phyloP scores from a whole-genome alignment of 2,329 filamentous ascomycete species.

The Rhytidhysteron rufulum region DNA sequence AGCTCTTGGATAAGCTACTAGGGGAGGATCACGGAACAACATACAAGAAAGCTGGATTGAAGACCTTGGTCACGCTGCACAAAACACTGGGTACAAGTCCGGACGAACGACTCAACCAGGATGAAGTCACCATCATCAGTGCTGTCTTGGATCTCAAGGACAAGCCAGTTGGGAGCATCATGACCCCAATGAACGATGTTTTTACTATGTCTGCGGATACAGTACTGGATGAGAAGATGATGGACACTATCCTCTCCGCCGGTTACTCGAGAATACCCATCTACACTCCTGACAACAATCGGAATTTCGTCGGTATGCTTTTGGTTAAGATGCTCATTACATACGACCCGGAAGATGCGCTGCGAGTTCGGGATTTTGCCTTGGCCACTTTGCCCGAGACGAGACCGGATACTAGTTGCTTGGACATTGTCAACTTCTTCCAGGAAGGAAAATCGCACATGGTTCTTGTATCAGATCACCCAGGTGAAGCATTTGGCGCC shows the following conservation, averaged over 20 bases:
- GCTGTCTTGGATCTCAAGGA: conserved; percentile 95
- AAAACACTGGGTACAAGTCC: conserved; percentile 82
- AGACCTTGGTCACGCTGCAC: conserved; percentile 92
- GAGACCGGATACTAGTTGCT: conserved; percentile 87
- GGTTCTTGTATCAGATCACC: conserved; percentile 88
- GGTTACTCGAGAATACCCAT: conserved; percentile 97
- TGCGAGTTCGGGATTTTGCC: conserved; percentile 82
- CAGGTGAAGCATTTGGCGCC: conserved; percentile 86
- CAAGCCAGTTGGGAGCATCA: conserved; percentile 90
- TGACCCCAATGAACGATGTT: conserved; percentile 98
- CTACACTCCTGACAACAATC: conserved; percentile 75
- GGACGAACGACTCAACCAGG: conserved; percentile 84
- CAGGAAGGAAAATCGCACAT: conserved; percentile 99
- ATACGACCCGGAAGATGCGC: conserved; percentile 91
- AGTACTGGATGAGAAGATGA: conserved; percentile 85
- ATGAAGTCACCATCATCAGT: conserved; percentile 98
- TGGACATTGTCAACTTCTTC: conserved; percentile 99
- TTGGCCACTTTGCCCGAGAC: conserved; percentile 94
- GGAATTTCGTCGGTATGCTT: conserved; percentile 95
- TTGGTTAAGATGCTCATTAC: conserved; percentile 98
- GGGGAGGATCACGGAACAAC: conserved; percentile 94
- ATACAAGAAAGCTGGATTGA: conserved; percentile 97
- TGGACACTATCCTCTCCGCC: conserved; percentile 87
- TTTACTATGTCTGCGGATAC: conserved; percentile 97
- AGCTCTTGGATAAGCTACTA: conserved; percentile 87